Percentiles rank a stretch among this genome's conserved stretches.
These are phyloP conservation scores for Fusarium sterilihyphosum DNA, from an alignment of 2,329 filamentous ascomycete genomes.

Conservation along the genomic window DNA sequence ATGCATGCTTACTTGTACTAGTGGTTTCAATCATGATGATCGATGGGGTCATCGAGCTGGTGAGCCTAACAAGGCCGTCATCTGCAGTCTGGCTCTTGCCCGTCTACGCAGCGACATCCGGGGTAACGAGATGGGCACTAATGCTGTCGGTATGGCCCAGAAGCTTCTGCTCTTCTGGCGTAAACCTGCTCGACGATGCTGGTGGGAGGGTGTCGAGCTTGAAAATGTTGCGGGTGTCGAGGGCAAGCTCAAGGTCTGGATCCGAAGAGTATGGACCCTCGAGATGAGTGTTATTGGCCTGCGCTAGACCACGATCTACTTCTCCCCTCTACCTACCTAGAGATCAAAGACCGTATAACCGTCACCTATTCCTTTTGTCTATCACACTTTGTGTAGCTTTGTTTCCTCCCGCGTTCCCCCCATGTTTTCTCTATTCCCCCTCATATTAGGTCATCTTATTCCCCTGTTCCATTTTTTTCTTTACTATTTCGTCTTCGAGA, in stretches of 20 bases:
- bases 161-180: constrained; percentile 98
- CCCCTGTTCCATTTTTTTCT: constrained; percentile 15
- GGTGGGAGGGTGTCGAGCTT: constrained; percentile 98
- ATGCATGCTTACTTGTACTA: constrained; percentile 51
- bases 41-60: constrained; percentile 96
- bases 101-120: constrained; percentile 92
- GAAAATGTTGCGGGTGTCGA: constrained; percentile 89
- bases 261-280: constrained; percentile 95
- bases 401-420: constrained; percentile 9
- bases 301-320: constrained; percentile 57
- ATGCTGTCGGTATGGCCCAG: constrained; percentile 96
- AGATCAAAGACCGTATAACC: constrained; percentile 22
- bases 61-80: constrained; percentile 97
- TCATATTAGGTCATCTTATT: constrained; percentile 20
- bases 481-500: constrained; percentile 24
- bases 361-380: constrained; percentile 30
- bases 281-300: constrained; percentile 97
- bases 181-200: constrained; percentile 94
- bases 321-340: constrained; percentile 2
- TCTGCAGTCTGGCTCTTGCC: constrained; percentile 94
- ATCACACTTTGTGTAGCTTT: constrained; percentile 29
- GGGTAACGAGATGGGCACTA: constrained; percentile 77
- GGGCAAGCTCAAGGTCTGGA: constrained; percentile 96
- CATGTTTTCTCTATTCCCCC: constrained; percentile 19
- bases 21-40: constrained; percentile 96